A percentile compares a stretch with the other conserved stretches of the same genome.
phyloP scores from a whole-genome alignment of 441 rosid species.

The Bruguiera hainesii region DNA sequence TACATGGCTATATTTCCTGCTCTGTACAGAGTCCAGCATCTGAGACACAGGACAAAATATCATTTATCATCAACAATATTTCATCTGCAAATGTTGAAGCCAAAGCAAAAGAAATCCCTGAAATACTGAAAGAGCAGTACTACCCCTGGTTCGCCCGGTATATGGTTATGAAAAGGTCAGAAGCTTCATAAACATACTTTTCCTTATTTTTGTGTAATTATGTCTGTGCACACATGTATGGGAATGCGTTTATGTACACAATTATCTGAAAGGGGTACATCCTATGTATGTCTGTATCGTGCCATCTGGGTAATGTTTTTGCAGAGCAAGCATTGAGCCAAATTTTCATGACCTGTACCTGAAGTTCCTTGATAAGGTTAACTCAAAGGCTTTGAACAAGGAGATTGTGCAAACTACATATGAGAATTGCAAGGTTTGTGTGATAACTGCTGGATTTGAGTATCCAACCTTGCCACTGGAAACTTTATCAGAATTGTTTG shows the following conservation, averaged over 20 bases:
- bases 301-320: conserved; percentile 12
- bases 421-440: conserved; percentile 95
- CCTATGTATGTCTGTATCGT: neutral
- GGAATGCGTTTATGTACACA: conserved; percentile 1
- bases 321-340: conserved; percentile 98
- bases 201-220: neutral
- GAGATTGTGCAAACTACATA: conserved; percentile 94
- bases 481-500: conserved; percentile 10
- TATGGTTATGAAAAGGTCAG: conserved; percentile 99
- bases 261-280: neutral
- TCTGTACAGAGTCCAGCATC: conserved; percentile 76
- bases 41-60: conserved; percentile 88
- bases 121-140: conserved; percentile 76
- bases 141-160: conserved; percentile 98
- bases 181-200: neutral
- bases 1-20: neutral
- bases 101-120: conserved; percentile 85
- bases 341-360: conserved; percentile 97
- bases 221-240: neutral
- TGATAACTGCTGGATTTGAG: neutral
- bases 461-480: neutral
- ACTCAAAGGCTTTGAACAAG: conserved; percentile 76
- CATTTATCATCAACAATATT: conserved; percentile 86
- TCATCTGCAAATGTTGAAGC: conserved; percentile 78
- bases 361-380: conserved; percentile 90